Evolutionary conservation across 1,139 yeast genomes (phyloP).

Genomic region (Magnusiomyces clavatus): DNA sequence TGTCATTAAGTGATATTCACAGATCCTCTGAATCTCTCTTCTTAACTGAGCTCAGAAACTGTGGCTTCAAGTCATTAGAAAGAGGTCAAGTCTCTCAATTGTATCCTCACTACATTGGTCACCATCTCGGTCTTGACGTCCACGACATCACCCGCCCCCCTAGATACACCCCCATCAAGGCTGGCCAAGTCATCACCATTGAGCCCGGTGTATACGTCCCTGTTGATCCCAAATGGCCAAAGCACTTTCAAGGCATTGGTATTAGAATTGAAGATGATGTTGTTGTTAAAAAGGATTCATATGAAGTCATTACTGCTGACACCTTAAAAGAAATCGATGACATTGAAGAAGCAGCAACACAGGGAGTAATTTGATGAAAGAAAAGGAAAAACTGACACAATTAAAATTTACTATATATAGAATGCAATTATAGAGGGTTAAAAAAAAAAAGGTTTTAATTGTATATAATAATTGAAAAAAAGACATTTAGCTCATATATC

Average conservation of each 20-base stretch:
- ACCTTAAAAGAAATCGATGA: slow-evolving; percentile 82
- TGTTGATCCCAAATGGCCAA: slow-evolving; percentile 58
- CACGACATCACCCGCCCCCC: slow-evolving; percentile 66
- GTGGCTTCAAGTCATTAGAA: slow-evolving; percentile 48
- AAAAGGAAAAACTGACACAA: background rate
- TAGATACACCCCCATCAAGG: slow-evolving; percentile 31
- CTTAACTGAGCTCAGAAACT: slow-evolving; percentile 56
- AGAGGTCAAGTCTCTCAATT: slow-evolving; percentile 34
- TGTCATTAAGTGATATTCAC: slow-evolving; percentile 71
- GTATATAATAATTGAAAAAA: background rate
- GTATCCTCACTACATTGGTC: slow-evolving; percentile 95
- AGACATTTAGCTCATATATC: background rate
- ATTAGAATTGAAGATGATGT: slow-evolving; percentile 91
- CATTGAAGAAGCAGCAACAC: slow-evolving; percentile 42
- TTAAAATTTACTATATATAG: no score
- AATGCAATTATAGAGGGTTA: no score
- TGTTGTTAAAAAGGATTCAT: slow-evolving; percentile 56
- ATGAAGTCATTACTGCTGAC: slow-evolving; percentile 63
- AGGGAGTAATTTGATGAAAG: background rate
- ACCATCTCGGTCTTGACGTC: slow-evolving; percentile 86
- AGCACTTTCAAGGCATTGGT: slow-evolving; percentile 80
- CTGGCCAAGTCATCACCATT: slow-evolving; percentile 61
- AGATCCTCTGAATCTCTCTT: slow-evolving; percentile 53
- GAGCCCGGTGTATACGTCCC: slow-evolving; percentile 96
- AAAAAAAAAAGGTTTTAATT: no score